Base-by-base conservation (phyloP, 345 rosid genomes). In the Populus ilicifolia region DNA sequence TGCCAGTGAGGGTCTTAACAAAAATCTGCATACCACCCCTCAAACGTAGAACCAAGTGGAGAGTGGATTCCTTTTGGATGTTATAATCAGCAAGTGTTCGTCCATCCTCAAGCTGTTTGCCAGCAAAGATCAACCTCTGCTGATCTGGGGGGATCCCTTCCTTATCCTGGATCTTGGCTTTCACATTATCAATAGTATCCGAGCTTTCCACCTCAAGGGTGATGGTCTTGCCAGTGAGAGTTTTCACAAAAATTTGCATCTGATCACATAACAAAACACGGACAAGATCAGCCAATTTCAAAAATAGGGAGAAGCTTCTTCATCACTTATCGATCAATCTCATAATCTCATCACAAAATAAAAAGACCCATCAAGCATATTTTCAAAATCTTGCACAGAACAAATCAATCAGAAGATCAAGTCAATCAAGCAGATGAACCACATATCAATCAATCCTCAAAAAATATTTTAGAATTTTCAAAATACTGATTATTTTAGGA, bases 231-330 rank as follows among this genome's bases (percentile, higher is more conserved):
- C 72, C 72, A 2, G 72, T 69, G 8, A 69, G 54, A 12, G 72
- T 69, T 41, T 69, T 69, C 72, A 69, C 72, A 69, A 69, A 69
- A 25, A 69, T 43, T 25, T 69, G 72, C 72, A 69, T 69, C 54
- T 41, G 33, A 10, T 39, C 27, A 67, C 62, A 23, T n/a, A 70
- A 8, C 29, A 8, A 27, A 70, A 16, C 20, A 70, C 0, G 2
- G 23, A 39, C 36, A 70, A 21, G 6, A 3, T 36, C 13, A 20
- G 52, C 20, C 46, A 38, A 38, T 8, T 8, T 39, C 2, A 36
- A 21, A 8, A 21, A 7, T 6, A 69, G 16, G 9, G 7, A 6
- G 5, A 21, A 36, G 21, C 23, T 50, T n/a, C 10, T 20, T 10
- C 18, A 8, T 21, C 50, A 46, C 50, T 11, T 0, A 46, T 2